These are phyloP conservation scores for Moesziomyces sp. DNA, from an alignment of 1,284 basidiomycete genomes.

Conservation along the genomic window DNA sequence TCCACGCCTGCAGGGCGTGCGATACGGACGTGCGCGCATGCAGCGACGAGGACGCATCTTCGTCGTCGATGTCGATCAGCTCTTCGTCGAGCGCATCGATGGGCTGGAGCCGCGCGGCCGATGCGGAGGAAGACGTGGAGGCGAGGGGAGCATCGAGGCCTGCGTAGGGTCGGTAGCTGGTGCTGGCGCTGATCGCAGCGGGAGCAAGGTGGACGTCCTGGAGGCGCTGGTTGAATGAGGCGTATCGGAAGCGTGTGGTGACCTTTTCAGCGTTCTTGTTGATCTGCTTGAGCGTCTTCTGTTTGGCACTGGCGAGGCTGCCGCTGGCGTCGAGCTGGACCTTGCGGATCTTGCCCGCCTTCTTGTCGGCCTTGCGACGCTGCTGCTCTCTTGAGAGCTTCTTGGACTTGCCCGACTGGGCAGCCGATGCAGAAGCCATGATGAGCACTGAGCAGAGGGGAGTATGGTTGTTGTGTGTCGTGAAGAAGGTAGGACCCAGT, in stretches of 20 bases:
- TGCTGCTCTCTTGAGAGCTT: constrained; percentile 47
- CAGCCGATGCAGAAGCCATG: constrained; percentile 29
- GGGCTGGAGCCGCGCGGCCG: constrained; percentile 9
- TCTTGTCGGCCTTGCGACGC: constrained; percentile 41
- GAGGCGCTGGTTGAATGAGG: constrained; percentile 67
- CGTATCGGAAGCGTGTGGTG: constrained; percentile 55
- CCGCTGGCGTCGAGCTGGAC: constrained; percentile 46
- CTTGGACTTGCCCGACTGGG: constrained; percentile 33
- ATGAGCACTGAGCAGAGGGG: neutral
- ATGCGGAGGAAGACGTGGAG: constrained; percentile 14
- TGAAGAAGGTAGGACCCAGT: neutral
- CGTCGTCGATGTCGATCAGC: constrained; percentile 13
- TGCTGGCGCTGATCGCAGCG: constrained; percentile 44
- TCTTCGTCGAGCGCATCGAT: constrained; percentile 11
- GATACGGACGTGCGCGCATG: constrained; percentile 56
- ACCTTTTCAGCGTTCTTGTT: constrained; percentile 47
- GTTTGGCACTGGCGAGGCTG: constrained; percentile 34
- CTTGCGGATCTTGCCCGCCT: constrained; percentile 40
- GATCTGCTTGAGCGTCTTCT: constrained; percentile 52
- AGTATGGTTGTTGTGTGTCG: neutral
- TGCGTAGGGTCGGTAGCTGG: constrained; percentile 49
- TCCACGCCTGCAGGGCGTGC: constrained; percentile 58
- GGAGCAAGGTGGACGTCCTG: constrained; percentile 60
- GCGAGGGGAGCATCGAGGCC: constrained; percentile 54
- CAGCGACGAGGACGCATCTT: constrained; percentile 43